Conservation (phyloP, 768 basidiomycete genomes). For the Hygrocybe coccinea region DNA sequence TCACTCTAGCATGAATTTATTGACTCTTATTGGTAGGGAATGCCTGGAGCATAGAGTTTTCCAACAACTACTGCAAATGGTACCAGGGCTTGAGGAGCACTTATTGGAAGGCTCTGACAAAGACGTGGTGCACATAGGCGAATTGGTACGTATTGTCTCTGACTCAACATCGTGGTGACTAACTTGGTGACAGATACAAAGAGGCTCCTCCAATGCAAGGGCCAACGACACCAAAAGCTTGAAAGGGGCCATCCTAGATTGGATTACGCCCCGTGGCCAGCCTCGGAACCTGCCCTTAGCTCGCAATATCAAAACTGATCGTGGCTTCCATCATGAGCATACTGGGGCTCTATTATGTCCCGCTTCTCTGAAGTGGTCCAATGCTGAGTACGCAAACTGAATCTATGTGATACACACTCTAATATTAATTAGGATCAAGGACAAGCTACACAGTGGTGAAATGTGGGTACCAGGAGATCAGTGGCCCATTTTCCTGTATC, state of each 20-base stretch:
- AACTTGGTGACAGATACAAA: background rate
- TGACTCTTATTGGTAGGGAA: background rate
- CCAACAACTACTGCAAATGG: background rate
- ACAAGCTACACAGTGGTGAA: constrained; percentile 6
- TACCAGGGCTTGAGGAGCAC: background rate
- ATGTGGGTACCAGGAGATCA: constrained; percentile 3
- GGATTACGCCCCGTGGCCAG: background rate
- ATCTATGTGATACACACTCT: background rate
- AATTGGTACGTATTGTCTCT: background rate
- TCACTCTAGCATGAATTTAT: background rate
- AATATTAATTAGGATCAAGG: constrained; percentile 6
- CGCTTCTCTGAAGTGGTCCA: background rate
- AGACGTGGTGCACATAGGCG: background rate
- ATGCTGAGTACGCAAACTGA: background rate
- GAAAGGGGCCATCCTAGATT: background rate
- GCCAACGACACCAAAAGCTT: background rate
- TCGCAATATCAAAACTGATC: background rate
- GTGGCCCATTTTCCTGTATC: constrained; percentile 13
- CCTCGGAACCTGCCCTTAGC: background rate
- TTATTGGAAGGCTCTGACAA: background rate
- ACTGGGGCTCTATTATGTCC: background rate
- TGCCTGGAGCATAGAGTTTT: background rate
- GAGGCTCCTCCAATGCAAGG: background rate
- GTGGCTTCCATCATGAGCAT: background rate
- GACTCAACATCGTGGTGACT: no score